Conservation (phyloP, 192 early-diverging fungal genomes). For the Phycomyces blakesleeanus region DNA sequence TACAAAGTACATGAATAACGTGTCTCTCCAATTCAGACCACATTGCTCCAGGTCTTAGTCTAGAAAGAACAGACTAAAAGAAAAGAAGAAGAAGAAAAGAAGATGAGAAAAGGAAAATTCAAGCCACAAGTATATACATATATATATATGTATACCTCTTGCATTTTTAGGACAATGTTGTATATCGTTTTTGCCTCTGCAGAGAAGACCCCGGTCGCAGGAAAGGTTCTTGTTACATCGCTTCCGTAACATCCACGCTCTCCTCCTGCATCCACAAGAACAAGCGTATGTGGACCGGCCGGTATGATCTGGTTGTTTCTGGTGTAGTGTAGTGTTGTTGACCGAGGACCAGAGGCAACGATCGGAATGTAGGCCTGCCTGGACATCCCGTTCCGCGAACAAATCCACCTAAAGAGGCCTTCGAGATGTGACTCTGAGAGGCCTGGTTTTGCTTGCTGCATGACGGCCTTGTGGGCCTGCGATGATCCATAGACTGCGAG, state of each 20-base stretch:
- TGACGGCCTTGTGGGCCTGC: slow-evolving; percentile 76
- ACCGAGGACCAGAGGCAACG: slow-evolving; percentile 72
- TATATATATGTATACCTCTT: slow-evolving; percentile 40
- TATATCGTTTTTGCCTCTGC: slow-evolving; percentile 76
- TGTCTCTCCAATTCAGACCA: slow-evolving; percentile 91
- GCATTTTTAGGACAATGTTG: slow-evolving; percentile 77
- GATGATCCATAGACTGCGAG: slow-evolving; percentile 68
- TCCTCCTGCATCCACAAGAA: slow-evolving; percentile 87
- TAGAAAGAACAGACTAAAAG: slow-evolving; percentile 55
- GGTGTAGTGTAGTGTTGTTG: slow-evolving; percentile 83
- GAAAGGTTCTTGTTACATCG: slow-evolving; percentile 90
- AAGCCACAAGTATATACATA: neutral
- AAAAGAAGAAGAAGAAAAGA: neutral
- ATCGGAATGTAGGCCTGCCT: slow-evolving; percentile 86
- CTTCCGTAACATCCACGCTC: slow-evolving; percentile 80
- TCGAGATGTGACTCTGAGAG: slow-evolving; percentile 72
- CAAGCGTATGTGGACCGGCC: slow-evolving; percentile 41
- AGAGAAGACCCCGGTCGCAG: slow-evolving; percentile 70
- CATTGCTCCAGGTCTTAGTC: slow-evolving; percentile 70
- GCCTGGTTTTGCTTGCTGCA: slow-evolving; percentile 63
- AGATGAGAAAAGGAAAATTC: neutral
- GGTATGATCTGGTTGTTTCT: slow-evolving; percentile 62
- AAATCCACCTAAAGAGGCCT: slow-evolving; percentile 75
- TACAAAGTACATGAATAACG: slow-evolving; percentile 55
- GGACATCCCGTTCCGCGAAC: slow-evolving; percentile 58